Percentiles rank a stretch among this genome's conserved stretches.
phyloP scores from a whole-genome alignment of 2,329 filamentous ascomycete species.

The Amauroascus niger region DNA sequence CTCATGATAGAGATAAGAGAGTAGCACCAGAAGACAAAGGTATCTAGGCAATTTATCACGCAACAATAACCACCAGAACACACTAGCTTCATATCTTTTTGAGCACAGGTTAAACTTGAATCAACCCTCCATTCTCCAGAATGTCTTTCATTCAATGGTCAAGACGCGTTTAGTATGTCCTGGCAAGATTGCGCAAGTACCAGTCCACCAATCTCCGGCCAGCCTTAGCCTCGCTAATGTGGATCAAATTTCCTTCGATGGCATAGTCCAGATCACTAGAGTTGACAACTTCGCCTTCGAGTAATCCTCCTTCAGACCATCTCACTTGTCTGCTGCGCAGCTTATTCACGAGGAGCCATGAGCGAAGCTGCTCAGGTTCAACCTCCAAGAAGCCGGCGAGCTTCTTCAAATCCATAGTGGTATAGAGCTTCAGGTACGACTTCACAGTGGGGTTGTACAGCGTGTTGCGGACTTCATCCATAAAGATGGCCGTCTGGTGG shows the following conservation, averaged over 20 bases:
- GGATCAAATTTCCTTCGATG: constrained; percentile 91
- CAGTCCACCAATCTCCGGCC: constrained; percentile 95
- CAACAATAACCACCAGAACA: neutral
- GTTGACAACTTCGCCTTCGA: constrained; percentile 88
- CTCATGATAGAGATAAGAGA: neutral
- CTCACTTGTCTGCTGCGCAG: constrained; percentile 93
- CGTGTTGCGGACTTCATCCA: constrained; percentile 99
- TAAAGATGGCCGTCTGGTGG: constrained; percentile 95
- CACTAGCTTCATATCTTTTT: neutral
- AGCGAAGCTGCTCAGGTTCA: constrained; percentile 87
- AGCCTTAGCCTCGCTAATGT: constrained; percentile 98
- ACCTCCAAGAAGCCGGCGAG: constrained; percentile 95
- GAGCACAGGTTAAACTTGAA: constrained; percentile 1
- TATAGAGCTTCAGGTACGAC: constrained; percentile 98
- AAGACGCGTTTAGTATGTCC: constrained; percentile 77
- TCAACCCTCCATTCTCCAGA: neutral
- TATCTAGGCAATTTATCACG: neutral
- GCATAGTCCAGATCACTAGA: constrained; percentile 96
- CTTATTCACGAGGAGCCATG: constrained; percentile 94
- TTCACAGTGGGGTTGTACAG: constrained; percentile 97
- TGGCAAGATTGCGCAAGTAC: constrained; percentile 94
- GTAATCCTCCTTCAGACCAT: constrained; percentile 79
- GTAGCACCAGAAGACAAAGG: neutral
- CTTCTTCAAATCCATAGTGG: constrained; percentile 98
- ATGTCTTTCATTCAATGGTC: neutral